Evolutionary conservation across 768 basidiomycete genomes (phyloP).

Genomic region (Pulveroboletus ravenelii): DNA sequence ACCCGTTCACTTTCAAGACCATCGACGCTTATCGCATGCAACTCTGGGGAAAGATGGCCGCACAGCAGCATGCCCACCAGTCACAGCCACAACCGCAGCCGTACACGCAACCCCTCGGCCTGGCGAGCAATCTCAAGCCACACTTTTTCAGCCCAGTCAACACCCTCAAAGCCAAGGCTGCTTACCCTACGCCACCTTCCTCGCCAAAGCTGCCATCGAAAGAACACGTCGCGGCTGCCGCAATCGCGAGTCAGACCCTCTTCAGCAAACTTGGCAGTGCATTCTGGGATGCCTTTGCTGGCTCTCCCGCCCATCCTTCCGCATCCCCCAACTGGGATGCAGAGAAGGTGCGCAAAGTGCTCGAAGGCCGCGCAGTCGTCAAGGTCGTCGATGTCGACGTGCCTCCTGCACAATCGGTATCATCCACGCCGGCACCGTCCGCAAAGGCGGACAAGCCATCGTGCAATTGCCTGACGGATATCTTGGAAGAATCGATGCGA

Average conservation of each 20-base stretch:
- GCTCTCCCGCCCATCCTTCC: conserved; percentile 26
- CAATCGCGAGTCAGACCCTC: conserved; percentile 76
- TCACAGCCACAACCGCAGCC: conserved; percentile 30
- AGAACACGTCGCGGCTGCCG: conserved; percentile 42
- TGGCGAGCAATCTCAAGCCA: conserved; percentile 40
- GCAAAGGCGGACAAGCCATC: conserved; percentile 9
- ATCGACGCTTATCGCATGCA: conserved; percentile 89
- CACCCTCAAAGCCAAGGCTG: conserved; percentile 8
- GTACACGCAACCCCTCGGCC: conserved; percentile 29
- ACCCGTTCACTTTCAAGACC: conserved; percentile 83
- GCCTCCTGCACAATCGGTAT: conserved; percentile 6
- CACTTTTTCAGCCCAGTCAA: conserved; percentile 27
- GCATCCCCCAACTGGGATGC: conserved; percentile 49
- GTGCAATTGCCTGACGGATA: conserved; percentile 27
- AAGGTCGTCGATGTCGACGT: conserved; percentile 71
- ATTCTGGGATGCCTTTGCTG: conserved; percentile 90
- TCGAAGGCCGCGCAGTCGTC: conserved; percentile 80
- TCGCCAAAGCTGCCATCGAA: conserved; percentile 31
- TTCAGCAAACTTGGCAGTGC: conserved; percentile 64
- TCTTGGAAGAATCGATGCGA: conserved; percentile 67
- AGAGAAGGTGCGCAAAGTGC: conserved; percentile 75
- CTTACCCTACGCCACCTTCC: conserved; percentile 44
- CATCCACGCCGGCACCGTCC: conserved; percentile 1
- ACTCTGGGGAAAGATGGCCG: conserved; percentile 86
- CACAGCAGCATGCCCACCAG: conserved; percentile 50